Conservation (phyloP, 768 basidiomycete genomes). For the Cubamyces lactineus region DNA sequence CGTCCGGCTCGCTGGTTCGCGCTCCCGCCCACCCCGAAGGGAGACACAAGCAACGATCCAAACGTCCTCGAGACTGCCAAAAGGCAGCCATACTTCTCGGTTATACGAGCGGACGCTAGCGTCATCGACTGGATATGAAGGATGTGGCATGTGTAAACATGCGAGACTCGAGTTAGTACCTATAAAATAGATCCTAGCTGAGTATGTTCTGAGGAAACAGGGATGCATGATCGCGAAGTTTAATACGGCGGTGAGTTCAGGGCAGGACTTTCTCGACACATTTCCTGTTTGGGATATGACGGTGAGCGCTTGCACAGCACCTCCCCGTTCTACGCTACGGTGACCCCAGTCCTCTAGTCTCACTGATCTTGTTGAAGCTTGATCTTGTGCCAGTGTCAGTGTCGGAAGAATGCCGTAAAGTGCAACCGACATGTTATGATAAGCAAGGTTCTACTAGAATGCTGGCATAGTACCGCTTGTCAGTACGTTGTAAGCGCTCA, state of each 20-base stretch:
- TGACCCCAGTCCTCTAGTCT: no score
- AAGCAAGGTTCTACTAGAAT: no score
- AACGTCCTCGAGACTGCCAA: slow-evolving; percentile 39
- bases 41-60: slow-evolving; percentile 29
- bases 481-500: no score
- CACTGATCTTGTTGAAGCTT: no score
- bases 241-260: slow-evolving; percentile 15
- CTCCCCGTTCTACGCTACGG: no score
- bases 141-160: slow-evolving; percentile 45
- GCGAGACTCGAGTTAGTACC: slow-evolving; percentile 46
- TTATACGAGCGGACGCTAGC: slow-evolving; percentile 37
- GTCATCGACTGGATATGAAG: slow-evolving; percentile 44
- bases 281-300: background rate
- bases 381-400: no score
- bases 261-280: background rate
- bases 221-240: background rate
- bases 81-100: slow-evolving; percentile 39
- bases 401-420: no score
- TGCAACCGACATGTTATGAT: no score
- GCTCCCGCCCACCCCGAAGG: slow-evolving; percentile 27
- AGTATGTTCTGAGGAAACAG: slow-evolving; percentile 43
- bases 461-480: no score
- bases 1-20: slow-evolving; percentile 37
- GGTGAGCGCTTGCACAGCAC: background rate
- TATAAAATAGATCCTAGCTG: slow-evolving; percentile 32